Evolutionary conservation across 768 basidiomycete species (phyloP).

Genomic region (Naganishia randhawae): DNA sequence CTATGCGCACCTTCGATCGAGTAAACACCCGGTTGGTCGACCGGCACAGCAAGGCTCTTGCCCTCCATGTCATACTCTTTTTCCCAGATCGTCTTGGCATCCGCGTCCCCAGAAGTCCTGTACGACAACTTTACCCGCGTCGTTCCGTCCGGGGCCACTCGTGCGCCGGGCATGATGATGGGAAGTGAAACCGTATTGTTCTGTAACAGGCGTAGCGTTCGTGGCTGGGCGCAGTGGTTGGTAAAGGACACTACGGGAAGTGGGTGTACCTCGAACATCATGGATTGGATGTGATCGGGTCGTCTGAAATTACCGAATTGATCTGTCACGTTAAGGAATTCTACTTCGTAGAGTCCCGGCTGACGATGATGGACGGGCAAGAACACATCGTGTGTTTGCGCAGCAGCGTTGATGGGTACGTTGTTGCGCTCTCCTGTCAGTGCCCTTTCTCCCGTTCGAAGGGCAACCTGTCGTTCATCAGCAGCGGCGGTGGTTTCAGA

Average conservation of each 20-base stretch:
- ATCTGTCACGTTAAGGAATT: slow-evolving; percentile 68
- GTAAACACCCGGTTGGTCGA: slow-evolving; percentile 71
- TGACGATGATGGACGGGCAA: slow-evolving; percentile 22
- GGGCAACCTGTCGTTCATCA: slow-evolving; percentile 5
- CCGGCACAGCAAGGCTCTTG: slow-evolving; percentile 33
- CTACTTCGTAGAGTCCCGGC: slow-evolving; percentile 60
- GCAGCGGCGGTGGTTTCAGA: too few relatives aligned
- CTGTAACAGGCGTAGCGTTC: background rate
- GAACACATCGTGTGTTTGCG: slow-evolving; percentile 8
- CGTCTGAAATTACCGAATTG: slow-evolving; percentile 70
- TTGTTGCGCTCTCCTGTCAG: background rate
- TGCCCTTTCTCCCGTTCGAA: background rate
- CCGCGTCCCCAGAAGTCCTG: slow-evolving; percentile 54
- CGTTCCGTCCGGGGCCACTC: slow-evolving; percentile 58
- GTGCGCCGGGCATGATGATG: slow-evolving; percentile 56
- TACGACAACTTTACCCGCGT: slow-evolving; percentile 57
- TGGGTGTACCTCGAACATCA: slow-evolving; percentile 9
- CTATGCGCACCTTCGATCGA: slow-evolving; percentile 67
- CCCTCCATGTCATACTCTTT: slow-evolving; percentile 60
- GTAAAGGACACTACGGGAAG: slow-evolving; percentile 22
- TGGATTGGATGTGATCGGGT: slow-evolving; percentile 23
- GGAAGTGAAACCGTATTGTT: slow-evolving; percentile 63
- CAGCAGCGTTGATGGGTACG: background rate
- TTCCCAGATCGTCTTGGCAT: slow-evolving; percentile 60
- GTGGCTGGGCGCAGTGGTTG: slow-evolving; percentile 38